phyloP scores from a whole-genome alignment of 805 yeast genomes.

The Kuraishia cidri region DNA sequence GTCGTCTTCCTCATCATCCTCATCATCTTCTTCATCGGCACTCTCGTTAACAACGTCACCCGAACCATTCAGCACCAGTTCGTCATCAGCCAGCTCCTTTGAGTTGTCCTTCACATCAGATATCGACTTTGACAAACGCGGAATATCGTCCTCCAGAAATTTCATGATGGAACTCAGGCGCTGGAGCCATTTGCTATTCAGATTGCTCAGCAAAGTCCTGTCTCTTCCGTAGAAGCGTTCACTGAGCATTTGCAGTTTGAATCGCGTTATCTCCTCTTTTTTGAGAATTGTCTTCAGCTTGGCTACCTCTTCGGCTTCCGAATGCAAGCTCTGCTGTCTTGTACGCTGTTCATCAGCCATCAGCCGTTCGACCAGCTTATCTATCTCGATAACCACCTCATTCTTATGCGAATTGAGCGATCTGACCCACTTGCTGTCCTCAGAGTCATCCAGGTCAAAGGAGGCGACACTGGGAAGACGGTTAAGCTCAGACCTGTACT shows the following conservation, averaged over 20 bases:
- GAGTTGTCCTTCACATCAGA: not conserved
- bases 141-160: constrained; percentile 14
- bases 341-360: too few relatives aligned
- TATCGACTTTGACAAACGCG: constrained; percentile 46
- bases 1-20: constrained; percentile 25
- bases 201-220: constrained; percentile 8
- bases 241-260: constrained; percentile 15
- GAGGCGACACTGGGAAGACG: constrained; percentile 2
- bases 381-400: not conserved
- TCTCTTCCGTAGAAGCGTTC: constrained; percentile 16
- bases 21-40: constrained; percentile 2
- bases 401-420: not conserved
- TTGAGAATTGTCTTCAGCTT: constrained; percentile 10
- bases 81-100: constrained; percentile 1
- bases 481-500: not conserved
- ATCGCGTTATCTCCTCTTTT: constrained; percentile 14
- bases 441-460: constrained; percentile 4
- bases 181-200: constrained; percentile 18
- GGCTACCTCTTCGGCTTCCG: constrained; percentile 6
- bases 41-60: not conserved
- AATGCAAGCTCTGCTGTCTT: not conserved
- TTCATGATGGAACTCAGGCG: constrained; percentile 11
- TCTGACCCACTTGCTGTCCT: constrained; percentile 2
- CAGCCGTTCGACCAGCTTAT: not conserved
- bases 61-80: constrained; percentile 1